Conservation (phyloP, 2,329 filamentous ascomycete species). For the Aspergillus pseudotamarii region DNA sequence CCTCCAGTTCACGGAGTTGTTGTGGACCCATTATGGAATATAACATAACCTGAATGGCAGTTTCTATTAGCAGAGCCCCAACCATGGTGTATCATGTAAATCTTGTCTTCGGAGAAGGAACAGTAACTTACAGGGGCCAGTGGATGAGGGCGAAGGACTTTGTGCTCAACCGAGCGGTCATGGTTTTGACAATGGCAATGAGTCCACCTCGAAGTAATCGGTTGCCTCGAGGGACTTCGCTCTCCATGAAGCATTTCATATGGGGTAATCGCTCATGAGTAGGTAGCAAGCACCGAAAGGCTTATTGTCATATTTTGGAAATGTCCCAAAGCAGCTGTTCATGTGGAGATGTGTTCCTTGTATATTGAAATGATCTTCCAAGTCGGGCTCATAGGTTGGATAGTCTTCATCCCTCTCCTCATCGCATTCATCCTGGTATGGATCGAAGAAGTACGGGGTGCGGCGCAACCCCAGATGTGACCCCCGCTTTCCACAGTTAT, state of each 20-base stretch:
- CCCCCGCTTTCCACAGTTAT: too few species aligned
- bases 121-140: slow-evolving; percentile 13
- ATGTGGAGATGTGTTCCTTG: neutral
- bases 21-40: slow-evolving; percentile 13
- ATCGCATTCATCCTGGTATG: neutral
- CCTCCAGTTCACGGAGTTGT: slow-evolving; percentile 9
- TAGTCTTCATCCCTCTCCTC: neutral
- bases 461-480: too few species aligned
- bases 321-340: neutral
- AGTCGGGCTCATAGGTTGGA: neutral
- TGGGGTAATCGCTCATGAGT: neutral
- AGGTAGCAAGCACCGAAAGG: neutral
- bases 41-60: neutral
- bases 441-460: slow-evolving; percentile 4
- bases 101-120: neutral
- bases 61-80: too few species aligned
- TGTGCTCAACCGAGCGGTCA: slow-evolving; percentile 10
- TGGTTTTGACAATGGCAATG: slow-evolving; percentile 11
- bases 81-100: too few species aligned
- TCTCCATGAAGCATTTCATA: slow-evolving; percentile 3
- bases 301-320: neutral
- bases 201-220: slow-evolving; percentile 12
- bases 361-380: neutral
- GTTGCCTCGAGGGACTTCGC: neutral
- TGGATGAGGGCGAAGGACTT: slow-evolving; percentile 11